phyloP scores from a whole-genome alignment of 345 rosid genomes.

The Rhizophora apiculata region DNA sequence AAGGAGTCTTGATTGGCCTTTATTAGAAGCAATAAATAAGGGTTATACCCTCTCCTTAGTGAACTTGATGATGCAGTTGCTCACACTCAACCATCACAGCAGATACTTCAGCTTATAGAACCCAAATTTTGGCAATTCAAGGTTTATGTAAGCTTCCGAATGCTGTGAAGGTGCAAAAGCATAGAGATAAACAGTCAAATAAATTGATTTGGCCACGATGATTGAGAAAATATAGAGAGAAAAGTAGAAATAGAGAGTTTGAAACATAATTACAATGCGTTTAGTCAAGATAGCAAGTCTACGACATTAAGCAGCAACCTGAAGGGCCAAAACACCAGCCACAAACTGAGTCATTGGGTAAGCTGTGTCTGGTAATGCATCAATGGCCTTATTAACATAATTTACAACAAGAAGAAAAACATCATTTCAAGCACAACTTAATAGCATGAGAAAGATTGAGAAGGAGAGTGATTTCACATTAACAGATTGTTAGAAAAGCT shows the following conservation, averaged over 20 bases:
- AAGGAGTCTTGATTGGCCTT: neutral
- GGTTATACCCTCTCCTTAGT: neutral
- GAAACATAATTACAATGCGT: neutral
- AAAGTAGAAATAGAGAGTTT: neutral
- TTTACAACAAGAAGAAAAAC: constrained; percentile 42
- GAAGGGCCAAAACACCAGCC: constrained; percentile 81
- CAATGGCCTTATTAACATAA: constrained; percentile 83
- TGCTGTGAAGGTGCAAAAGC: neutral
- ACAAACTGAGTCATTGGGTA: too few species aligned
- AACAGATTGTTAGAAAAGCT: neutral
- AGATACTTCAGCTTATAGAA: neutral
- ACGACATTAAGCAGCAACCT: constrained; percentile 45
- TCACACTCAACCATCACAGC: neutral
- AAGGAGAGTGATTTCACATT: neutral
- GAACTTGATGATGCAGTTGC: neutral
- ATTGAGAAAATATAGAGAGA: neutral
- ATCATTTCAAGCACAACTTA: constrained; percentile 9
- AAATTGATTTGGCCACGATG: neutral
- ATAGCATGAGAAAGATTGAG: constrained; percentile 5
- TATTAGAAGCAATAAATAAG: neutral
- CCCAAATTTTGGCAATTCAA: neutral
- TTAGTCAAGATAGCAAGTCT: neutral
- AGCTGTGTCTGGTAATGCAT: constrained; percentile 3
- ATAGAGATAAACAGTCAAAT: constrained; percentile 4
- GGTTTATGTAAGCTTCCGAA: neutral